These are phyloP conservation scores for Fraxinus dipetala DNA, from an alignment of 305 asterid species.

Conservation along the genomic window DNA sequence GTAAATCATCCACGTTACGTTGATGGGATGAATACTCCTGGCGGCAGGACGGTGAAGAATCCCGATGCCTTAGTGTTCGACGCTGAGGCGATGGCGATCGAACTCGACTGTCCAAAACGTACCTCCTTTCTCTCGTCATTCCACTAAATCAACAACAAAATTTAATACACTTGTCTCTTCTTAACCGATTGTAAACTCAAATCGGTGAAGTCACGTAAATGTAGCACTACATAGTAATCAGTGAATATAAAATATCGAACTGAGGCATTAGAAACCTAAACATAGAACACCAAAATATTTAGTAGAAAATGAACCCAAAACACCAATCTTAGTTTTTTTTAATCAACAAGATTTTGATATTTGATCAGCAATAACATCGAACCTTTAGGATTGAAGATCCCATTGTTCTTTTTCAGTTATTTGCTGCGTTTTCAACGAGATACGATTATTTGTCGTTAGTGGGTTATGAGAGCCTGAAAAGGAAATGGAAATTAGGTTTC, in stretches of 20 bases:
- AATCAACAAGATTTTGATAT: not conserved
- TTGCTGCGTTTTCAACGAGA: constrained; percentile 20
- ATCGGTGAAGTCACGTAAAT: not conserved
- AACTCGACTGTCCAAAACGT: constrained; percentile 26
- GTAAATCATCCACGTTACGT: constrained; percentile 17
- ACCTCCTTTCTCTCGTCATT: constrained; percentile 41
- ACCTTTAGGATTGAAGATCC: constrained; percentile 24
- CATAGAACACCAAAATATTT: constrained; percentile 13
- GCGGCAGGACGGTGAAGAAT: constrained; percentile 21
- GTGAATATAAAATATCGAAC: not conserved
- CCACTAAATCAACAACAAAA: constrained; percentile 22
- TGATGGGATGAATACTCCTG: constrained; percentile 15
- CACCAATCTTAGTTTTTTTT: not conserved
- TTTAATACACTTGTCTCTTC: constrained; percentile 1
- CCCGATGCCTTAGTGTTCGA: constrained; percentile 25
- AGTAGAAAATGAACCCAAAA: constrained; percentile 7
- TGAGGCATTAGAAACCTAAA: not conserved
- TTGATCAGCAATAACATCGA: constrained; percentile 11
- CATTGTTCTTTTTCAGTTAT: constrained; percentile 8
- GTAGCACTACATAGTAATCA: constrained; percentile 5
- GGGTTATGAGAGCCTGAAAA: not conserved
- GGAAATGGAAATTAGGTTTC: not conserved
- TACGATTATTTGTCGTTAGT: not conserved
- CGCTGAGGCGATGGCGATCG: constrained; percentile 37
- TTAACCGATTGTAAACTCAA: constrained; percentile 22